Conservation (phyloP, 2,329 filamentous ascomycete genomes). For the Colletotrichum acutatum region DNA sequence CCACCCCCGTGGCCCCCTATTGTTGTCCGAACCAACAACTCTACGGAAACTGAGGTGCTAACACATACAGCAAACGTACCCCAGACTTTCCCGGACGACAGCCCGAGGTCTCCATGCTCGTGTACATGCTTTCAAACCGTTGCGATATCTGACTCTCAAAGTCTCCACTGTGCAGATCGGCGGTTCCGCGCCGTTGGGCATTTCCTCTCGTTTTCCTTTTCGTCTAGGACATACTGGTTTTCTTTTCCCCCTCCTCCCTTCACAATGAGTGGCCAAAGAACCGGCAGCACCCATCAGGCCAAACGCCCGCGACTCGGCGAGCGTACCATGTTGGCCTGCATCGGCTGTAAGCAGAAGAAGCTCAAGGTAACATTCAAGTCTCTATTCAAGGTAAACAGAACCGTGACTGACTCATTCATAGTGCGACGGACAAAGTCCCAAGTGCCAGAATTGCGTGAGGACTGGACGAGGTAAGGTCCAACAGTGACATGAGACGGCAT, state of each 20-base stretch:
- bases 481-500: not conserved
- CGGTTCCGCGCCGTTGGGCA: not conserved
- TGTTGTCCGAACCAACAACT: not conserved
- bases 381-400: not conserved
- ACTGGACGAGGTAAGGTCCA: conserved; percentile 17
- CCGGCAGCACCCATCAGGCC: not conserved
- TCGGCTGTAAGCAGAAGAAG: conserved; percentile 41
- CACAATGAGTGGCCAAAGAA: conserved; percentile 8
- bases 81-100: not conserved
- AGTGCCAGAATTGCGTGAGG: conserved; percentile 42
- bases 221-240: not conserved
- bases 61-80: conserved; percentile 4
- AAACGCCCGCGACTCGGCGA: conserved; percentile 40
- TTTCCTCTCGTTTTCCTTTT: not conserved
- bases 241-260: not conserved
- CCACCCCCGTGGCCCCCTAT: not conserved
- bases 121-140: not conserved
- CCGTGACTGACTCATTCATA: not conserved
- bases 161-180: not conserved
- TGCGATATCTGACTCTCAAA: not conserved
- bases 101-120: not conserved
- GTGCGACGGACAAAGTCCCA: conserved; percentile 40
- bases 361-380: conserved; percentile 37
- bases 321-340: conserved; percentile 42
- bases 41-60: not conserved